Evolutionary conservation across 345 rosid species (phyloP), one percentile per base, ranked within the genome.

Genomic region (Laguncularia racemosa): DNA sequence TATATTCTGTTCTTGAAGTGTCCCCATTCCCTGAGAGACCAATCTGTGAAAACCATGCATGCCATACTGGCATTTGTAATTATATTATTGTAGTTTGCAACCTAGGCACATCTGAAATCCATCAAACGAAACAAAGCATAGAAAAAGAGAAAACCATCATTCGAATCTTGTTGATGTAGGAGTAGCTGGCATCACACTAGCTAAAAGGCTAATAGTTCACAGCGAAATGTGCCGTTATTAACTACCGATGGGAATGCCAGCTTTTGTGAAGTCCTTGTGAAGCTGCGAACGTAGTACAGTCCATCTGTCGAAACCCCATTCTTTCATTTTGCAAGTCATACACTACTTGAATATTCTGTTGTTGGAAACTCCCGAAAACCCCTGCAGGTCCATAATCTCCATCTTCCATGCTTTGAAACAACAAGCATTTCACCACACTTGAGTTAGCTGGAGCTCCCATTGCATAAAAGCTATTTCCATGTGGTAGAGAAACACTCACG

Each of bases 341-440:
- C 13, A 85, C 82, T 26, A 91, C 86, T 58, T 82, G 63, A 62
- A 88, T 71, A 65, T 91, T 79, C 51, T 88, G 96, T 52, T 91
- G 97, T 17, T 91, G 97, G 73, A 85, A 91, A 69, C 85, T 88
- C 70, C 95, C 95, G 9, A 84, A 82, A 14, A 88, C 84, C 3
- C 82, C 95, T 2, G 88, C 89, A 0, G 95, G 95, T 55, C 97
- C 97, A 44, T 76, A 70, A 14, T 81, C 77, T 3, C 73, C 85
- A 53, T 79, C 91, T 51, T 82, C 80, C 96, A 85, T 85, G 73
- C 78, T 72, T 55, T 79, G 88, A 55, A 83, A 76, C 74, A 85
- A 56, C 52, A 85, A 52, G 74, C 96, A 85, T 70, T 91, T 84
- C 56, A 82, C 86, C 61, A 75, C 91, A 10, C 72, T 78, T 11